phyloP scores from a whole-genome alignment of 2,329 filamentous ascomycete species.

The Microascus cirrosus region DNA sequence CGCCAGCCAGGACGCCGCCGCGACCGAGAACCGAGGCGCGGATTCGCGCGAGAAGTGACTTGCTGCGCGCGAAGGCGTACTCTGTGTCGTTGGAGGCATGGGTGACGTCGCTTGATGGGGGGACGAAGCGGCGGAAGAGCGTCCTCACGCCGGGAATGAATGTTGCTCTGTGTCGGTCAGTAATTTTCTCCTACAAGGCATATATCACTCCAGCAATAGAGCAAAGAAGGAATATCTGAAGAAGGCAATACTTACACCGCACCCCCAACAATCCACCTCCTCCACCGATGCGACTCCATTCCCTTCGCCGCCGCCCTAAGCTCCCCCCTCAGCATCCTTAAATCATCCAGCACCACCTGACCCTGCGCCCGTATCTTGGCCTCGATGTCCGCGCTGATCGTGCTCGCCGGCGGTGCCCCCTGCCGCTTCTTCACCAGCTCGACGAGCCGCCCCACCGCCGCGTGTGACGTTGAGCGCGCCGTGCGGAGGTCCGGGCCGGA shows the following conservation, averaged over 20 bases:
- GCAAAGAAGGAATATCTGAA: neutral
- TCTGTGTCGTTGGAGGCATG: constrained; percentile 39
- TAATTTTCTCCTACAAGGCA: neutral
- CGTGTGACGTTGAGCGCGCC: constrained; percentile 21
- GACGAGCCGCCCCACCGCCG: constrained; percentile 23
- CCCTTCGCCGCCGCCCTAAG: constrained; percentile 29
- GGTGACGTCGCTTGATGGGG: constrained; percentile 16
- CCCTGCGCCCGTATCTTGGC: constrained; percentile 30
- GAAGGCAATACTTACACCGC: constrained; percentile 29
- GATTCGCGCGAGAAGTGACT: constrained; percentile 37
- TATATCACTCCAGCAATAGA: neutral
- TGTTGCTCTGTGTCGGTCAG: constrained; percentile 23
- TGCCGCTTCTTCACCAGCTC: constrained; percentile 18
- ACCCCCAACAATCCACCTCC: constrained; percentile 39
- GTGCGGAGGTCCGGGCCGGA: constrained; percentile 17
- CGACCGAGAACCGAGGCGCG: constrained; percentile 29
- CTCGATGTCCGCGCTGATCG: constrained; percentile 23
- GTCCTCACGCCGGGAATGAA: constrained; percentile 40
- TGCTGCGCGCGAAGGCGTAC: constrained; percentile 42
- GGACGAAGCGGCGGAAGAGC: constrained; percentile 33
- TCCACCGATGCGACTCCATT: constrained; percentile 38
- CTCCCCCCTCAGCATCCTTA: constrained; percentile 30
- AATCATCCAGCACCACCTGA: constrained; percentile 27
- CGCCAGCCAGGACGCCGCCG: constrained; percentile 29
- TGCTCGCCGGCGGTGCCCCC: constrained; percentile 15